phyloP scores from a whole-genome alignment of 192 early-diverging fungal species.

The Backusella tarrabulga region DNA sequence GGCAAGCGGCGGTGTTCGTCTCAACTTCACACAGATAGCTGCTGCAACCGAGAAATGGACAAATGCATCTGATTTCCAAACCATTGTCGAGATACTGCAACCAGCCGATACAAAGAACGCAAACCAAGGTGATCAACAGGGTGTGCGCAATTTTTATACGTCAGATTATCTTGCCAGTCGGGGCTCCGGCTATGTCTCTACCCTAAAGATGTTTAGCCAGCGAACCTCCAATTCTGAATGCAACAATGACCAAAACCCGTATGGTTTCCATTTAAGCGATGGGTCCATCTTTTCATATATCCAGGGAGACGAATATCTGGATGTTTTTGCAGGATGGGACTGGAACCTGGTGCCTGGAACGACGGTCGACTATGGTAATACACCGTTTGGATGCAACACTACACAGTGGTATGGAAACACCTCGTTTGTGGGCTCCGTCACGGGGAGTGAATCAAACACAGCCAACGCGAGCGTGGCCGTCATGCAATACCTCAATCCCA shows the following conservation, averaged over 20 bases:
- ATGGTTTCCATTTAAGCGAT: slow-evolving; percentile 32
- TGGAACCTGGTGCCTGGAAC: slow-evolving; percentile 32
- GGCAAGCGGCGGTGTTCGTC: slow-evolving; percentile 14
- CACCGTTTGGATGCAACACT: slow-evolving; percentile 15
- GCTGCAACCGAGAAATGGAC: slow-evolving; percentile 18
- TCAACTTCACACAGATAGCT: slow-evolving; percentile 13
- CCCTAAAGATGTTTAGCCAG: slow-evolving; percentile 25
- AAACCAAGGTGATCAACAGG: neutral
- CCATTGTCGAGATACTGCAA: neutral
- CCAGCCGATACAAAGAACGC: neutral
- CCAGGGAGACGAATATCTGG: slow-evolving; percentile 24
- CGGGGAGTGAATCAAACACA: neutral
- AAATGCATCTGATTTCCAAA: slow-evolving; percentile 1
- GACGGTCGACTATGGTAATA: slow-evolving; percentile 22
- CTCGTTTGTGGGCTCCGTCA: slow-evolving; percentile 29
- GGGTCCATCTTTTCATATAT: slow-evolving; percentile 27
- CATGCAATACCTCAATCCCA: slow-evolving; percentile 28
- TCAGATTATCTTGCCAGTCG: slow-evolving; percentile 23
- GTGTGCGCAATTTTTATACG: slow-evolving; percentile 1
- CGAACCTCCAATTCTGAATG: slow-evolving; percentile 29
- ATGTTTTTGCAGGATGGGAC: slow-evolving; percentile 31
- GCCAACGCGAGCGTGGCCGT: slow-evolving; percentile 19
- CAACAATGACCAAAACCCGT: slow-evolving; percentile 21
- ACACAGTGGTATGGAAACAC: slow-evolving; percentile 20
- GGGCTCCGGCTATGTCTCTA: neutral